These are phyloP conservation scores for Drechmeria coniospora DNA, from an alignment of 2,329 filamentous ascomycete species.

Conservation along the genomic window DNA sequence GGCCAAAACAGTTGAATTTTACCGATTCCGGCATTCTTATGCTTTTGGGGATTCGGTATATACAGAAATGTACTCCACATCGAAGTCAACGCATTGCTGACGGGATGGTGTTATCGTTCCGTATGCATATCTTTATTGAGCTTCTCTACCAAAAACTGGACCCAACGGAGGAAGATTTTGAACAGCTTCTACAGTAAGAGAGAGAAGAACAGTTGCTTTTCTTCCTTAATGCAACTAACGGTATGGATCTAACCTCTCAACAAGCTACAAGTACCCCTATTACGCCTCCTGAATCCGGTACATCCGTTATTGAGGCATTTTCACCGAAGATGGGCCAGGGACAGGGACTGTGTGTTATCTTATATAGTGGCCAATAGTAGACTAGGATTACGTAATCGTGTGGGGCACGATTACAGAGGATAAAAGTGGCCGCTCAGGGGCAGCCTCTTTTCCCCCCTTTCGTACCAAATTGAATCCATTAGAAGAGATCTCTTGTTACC, in stretches of 20 bases:
- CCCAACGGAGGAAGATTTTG: neutral
- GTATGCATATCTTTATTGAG: conserved; percentile 1
- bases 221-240: conserved; percentile 1
- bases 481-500: too few relatives aligned
- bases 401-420: too few relatives aligned
- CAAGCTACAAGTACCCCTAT: neutral
- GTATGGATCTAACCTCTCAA: neutral
- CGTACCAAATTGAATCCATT: neutral
- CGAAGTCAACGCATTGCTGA: conserved; percentile 1
- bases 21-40: conserved; percentile 2
- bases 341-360: neutral
- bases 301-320: neutral
- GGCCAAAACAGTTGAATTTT: neutral
- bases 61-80: conserved; percentile 2
- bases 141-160: conserved; percentile 2
- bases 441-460: neutral
- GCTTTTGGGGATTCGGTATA: conserved; percentile 3
- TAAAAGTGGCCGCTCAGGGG: too few relatives aligned
- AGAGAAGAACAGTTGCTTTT: conserved; percentile 1
- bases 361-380: neutral
- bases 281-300: conserved; percentile 1
- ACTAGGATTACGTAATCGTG: too few relatives aligned
- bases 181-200: conserved; percentile 1
- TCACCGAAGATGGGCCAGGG: neutral
- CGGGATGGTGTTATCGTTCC: neutral